These are phyloP conservation scores for Annona cherimola DNA, from an alignment of 164 flowering plant species.

Conservation along the genomic window DNA sequence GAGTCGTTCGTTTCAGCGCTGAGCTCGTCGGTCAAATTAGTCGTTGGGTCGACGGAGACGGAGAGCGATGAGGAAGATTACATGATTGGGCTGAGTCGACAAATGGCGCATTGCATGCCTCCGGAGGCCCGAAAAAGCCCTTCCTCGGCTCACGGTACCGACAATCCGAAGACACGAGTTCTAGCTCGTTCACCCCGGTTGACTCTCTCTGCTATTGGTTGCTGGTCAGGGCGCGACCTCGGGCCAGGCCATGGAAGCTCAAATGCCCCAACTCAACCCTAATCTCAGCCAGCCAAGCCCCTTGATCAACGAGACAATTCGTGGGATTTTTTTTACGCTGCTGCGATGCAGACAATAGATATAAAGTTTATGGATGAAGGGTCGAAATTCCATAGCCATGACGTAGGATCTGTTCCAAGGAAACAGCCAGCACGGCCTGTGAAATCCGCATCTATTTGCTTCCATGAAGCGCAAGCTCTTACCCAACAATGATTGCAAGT, in stretches of 20 bases:
- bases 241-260: constrained; percentile 50
- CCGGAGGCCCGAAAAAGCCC: constrained; percentile 26
- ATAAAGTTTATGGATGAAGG: constrained; percentile 36
- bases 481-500: constrained; percentile 38
- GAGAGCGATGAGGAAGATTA: constrained; percentile 33
- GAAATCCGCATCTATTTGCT: constrained; percentile 15
- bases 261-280: constrained; percentile 27
- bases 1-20: constrained; percentile 30
- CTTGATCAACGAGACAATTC: constrained; percentile 23
- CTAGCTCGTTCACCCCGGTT: constrained; percentile 65
- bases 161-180: constrained; percentile 29
- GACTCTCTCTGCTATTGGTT: constrained; percentile 41
- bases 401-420: constrained; percentile 25
- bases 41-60: constrained; percentile 24
- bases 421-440: constrained; percentile 22
- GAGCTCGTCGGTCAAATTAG: constrained; percentile 28
- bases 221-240: constrained; percentile 33
- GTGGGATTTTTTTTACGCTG: constrained; percentile 60
- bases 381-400: constrained; percentile 13
- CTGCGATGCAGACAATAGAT: constrained; percentile 59
- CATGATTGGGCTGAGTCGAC: constrained; percentile 41
- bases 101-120: constrained; percentile 48
- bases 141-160: constrained; percentile 9
- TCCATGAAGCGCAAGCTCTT: constrained; percentile 22
- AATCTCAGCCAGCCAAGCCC: constrained; percentile 37